Conservation (phyloP, 768 basidiomycete genomes). For the Leccinum aurantiacum region DNA sequence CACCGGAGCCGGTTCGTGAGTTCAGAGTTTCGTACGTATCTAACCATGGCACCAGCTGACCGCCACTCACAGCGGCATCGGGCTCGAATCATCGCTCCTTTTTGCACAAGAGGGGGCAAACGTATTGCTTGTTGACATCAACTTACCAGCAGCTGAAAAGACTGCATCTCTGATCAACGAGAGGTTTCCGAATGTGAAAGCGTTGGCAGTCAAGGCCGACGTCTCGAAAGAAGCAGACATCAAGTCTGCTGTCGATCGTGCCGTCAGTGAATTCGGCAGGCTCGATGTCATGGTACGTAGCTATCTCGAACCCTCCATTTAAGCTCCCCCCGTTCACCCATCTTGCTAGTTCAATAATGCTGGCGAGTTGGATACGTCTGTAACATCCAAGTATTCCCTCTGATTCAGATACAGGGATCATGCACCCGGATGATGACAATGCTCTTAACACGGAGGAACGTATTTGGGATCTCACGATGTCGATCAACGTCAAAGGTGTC, state of each 20-base stretch:
- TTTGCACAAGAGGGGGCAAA: slow-evolving; percentile 96
- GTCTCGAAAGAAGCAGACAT: slow-evolving; percentile 88
- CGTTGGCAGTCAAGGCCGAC: slow-evolving; percentile 74
- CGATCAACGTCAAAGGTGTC: slow-evolving; percentile 96
- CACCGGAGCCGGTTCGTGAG: slow-evolving; percentile 89
- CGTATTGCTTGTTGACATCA: slow-evolving; percentile 88
- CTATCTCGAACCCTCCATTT: neutral
- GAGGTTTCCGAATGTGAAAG: slow-evolving; percentile 67
- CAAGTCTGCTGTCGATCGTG: slow-evolving; percentile 74
- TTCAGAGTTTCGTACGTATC: slow-evolving; percentile 7
- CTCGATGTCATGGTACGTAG: slow-evolving; percentile 86
- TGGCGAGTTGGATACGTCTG: slow-evolving; percentile 40
- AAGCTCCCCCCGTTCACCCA: slow-evolving; percentile 1
- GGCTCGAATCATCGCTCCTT: slow-evolving; percentile 90
- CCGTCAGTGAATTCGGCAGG: slow-evolving; percentile 86
- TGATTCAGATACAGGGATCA: slow-evolving; percentile 65
- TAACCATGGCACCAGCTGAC: slow-evolving; percentile 5
- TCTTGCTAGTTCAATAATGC: slow-evolving; percentile 85
- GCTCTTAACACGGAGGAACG: slow-evolving; percentile 95
- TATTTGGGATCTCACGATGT: slow-evolving; percentile 94
- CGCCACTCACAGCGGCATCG: slow-evolving; percentile 73
- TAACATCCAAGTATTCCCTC: neutral
- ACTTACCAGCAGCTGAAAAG: slow-evolving; percentile 68
- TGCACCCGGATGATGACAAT: slow-evolving; percentile 94
- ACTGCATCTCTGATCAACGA: slow-evolving; percentile 61